phyloP scores from a whole-genome alignment of 2,329 filamentous ascomycete species.

The Colletotrichum tamarilloi region DNA sequence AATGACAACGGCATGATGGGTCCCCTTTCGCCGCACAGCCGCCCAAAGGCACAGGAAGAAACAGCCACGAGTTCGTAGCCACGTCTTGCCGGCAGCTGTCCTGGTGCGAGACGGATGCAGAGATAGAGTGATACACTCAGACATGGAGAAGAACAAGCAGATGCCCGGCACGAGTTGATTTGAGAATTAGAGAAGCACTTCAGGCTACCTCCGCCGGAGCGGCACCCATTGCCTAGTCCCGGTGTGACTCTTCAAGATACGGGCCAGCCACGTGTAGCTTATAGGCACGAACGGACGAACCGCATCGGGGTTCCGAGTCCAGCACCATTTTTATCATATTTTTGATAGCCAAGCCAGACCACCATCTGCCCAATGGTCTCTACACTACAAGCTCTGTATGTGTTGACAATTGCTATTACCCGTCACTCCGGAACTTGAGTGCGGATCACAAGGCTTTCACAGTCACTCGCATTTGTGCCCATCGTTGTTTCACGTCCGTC shows the following conservation, averaged over 20 bases:
- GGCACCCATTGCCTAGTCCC: neutral
- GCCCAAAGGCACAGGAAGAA: neutral
- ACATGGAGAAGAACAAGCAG: neutral
- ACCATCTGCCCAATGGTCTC: neutral
- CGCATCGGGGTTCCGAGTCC: neutral
- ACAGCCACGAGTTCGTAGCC: neutral
- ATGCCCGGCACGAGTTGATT: neutral
- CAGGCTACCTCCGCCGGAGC: neutral
- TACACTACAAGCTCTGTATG: neutral
- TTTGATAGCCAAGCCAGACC: neutral
- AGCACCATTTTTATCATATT: neutral
- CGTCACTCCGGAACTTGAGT: conserved; percentile 3
- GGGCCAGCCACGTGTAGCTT: neutral
- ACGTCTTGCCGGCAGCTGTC: neutral
- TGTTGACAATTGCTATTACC: neutral
- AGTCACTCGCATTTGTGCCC: neutral
- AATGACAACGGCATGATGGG: neutral
- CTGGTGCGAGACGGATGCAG: neutral
- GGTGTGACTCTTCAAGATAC: neutral
- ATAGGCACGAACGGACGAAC: neutral
- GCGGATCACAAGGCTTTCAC: conserved; percentile 1
- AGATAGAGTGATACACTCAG: too few relatives aligned
- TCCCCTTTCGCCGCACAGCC: too few relatives aligned
- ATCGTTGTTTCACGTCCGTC: neutral
- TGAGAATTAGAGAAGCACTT: neutral